Conservation (phyloP, 2,329 filamentous ascomycete species). For the Sporothrix schenckii region DNA sequence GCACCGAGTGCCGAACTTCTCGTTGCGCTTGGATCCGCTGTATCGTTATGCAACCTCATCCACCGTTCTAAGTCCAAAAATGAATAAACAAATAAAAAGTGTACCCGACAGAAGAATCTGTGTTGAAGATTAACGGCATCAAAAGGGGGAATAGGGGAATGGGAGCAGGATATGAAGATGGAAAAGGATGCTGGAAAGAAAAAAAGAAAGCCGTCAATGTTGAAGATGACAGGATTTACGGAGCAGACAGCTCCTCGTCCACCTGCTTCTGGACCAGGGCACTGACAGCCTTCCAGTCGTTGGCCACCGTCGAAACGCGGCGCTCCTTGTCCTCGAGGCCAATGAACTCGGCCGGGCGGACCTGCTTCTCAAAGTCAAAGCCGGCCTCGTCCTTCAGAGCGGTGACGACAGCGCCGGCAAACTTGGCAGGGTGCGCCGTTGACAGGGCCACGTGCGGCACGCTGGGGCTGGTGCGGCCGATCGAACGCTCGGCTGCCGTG, state of each 20-base stretch:
- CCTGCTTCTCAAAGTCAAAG: slow-evolving; percentile 73
- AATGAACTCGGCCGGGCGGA: slow-evolving; percentile 79
- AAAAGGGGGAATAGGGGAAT: not conserved
- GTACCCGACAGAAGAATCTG: not conserved
- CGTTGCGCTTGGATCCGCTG: not conserved
- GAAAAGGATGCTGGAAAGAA: not conserved
- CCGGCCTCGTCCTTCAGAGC: slow-evolving; percentile 71
- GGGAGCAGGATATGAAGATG: not conserved
- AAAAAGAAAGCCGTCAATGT: not conserved
- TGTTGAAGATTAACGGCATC: not conserved
- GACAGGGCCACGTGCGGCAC: slow-evolving; percentile 80
- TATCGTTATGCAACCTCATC: slow-evolving; percentile 8
- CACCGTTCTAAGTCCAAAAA: slow-evolving; percentile 10
- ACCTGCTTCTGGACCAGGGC: slow-evolving; percentile 76
- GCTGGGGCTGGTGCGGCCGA: slow-evolving; percentile 55
- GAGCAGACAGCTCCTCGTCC: slow-evolving; percentile 57
- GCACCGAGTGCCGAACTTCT: not conserved
- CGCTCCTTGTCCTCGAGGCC: slow-evolving; percentile 76
- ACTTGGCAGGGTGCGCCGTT: slow-evolving; percentile 96
- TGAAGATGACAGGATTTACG: not conserved
- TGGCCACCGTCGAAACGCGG: slow-evolving; percentile 69
- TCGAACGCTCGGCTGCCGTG: slow-evolving; percentile 71
- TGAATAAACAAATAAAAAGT: not conserved
- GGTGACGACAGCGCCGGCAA: slow-evolving; percentile 78
- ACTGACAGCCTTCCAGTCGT: slow-evolving; percentile 73